phyloP scores from a whole-genome alignment of 2,329 filamentous ascomycete species.

The Chaetomium olivaceum region DNA sequence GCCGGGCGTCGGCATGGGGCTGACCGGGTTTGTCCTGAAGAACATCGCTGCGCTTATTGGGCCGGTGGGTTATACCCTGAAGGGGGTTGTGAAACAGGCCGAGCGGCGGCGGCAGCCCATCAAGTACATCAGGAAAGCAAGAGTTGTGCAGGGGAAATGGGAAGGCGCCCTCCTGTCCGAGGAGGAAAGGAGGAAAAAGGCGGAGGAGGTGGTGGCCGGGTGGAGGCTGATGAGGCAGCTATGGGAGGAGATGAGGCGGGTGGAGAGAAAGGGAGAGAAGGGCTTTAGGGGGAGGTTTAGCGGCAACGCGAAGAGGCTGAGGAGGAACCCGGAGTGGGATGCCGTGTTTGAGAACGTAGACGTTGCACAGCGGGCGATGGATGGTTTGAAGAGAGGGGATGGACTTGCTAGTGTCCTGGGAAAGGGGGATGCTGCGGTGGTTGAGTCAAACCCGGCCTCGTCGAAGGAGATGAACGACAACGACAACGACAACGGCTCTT shows the following conservation, averaged over 20 bases:
- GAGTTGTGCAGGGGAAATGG: conserved; percentile 59
- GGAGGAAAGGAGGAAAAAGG: conserved; percentile 36
- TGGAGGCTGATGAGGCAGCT: conserved; percentile 47
- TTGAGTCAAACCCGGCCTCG: no score
- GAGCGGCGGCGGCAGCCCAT: conserved; percentile 55
- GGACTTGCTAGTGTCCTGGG: conserved; percentile 40
- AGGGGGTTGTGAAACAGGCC: conserved; percentile 63
- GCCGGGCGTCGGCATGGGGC: conserved; percentile 61
- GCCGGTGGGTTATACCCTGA: conserved; percentile 62
- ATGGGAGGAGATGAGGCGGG: conserved; percentile 42
- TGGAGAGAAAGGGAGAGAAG: conserved; percentile 39
- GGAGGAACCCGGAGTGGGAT: conserved; percentile 37
- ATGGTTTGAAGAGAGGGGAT: conserved; percentile 49
- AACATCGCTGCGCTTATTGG: conserved; percentile 62
- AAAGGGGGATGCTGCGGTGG: conserved; percentile 6
- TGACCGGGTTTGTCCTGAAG: conserved; percentile 65
- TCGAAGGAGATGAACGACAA: background rate
- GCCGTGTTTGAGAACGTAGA: conserved; percentile 53
- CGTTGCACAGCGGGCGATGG: conserved; percentile 48
- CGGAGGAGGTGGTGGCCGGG: conserved; percentile 41
- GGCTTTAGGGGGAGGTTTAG: conserved; percentile 39
- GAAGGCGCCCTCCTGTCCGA: conserved; percentile 42
- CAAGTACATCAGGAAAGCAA: conserved; percentile 55
- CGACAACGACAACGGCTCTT: conserved; percentile 30
- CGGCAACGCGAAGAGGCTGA: conserved; percentile 32